These are phyloP conservation scores for Diaporthe destruens DNA, from an alignment of 2,329 filamentous ascomycete species.

Conservation along the genomic window DNA sequence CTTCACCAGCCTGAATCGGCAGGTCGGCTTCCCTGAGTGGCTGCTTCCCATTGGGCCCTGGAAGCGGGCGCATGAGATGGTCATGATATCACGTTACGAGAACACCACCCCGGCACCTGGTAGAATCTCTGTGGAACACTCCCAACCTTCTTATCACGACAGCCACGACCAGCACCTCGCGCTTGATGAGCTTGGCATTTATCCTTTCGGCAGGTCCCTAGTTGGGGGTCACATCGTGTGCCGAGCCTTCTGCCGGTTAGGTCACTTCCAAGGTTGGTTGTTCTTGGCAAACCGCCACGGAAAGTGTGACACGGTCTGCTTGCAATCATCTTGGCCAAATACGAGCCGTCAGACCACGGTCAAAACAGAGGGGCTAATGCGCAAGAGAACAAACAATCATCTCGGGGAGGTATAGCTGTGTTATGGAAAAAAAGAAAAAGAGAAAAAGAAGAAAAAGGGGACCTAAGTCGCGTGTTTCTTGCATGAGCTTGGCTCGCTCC, in stretches of 20 bases:
- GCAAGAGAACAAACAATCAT: background rate
- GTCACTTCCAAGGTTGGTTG: background rate
- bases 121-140: conserved; percentile 3
- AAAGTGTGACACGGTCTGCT: background rate
- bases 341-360: background rate
- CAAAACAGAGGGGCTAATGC: background rate
- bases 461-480: background rate
- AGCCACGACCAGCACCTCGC: conserved; percentile 8
- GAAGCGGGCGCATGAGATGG: background rate
- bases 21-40: background rate
- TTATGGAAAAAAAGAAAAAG: too few relatives aligned
- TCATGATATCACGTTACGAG: conserved; percentile 21
- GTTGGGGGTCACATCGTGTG: conserved; percentile 25
- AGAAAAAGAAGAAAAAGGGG: too few relatives aligned
- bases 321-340: background rate
- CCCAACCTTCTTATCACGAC: conserved; percentile 30
- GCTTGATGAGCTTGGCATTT: background rate
- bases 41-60: background rate
- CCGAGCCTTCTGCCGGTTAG: conserved; percentile 16
- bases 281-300: conserved; percentile 25
- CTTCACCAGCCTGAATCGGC: conserved; percentile 11
- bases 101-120: conserved; percentile 24
- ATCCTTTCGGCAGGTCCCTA: conserved; percentile 30
- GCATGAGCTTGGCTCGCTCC: background rate
- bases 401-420: background rate